These are phyloP conservation scores for Acanthochlamys bracteata DNA, from an alignment of 106 monocot species.

Conservation along the genomic window DNA sequence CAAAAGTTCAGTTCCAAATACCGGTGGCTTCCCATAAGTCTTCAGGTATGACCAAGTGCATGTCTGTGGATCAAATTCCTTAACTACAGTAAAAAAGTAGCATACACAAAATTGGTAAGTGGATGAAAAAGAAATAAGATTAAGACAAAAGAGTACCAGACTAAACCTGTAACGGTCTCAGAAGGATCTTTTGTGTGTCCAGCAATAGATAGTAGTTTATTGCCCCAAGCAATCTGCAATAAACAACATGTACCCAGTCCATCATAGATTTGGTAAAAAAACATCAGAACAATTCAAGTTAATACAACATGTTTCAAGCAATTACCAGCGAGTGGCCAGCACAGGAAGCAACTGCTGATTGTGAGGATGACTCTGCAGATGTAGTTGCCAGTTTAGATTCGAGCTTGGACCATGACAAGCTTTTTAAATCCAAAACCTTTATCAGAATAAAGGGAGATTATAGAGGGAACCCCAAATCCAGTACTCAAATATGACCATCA, in stretches of 20 bases:
- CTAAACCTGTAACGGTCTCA: conserved; percentile 71
- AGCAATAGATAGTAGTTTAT: conserved; percentile 79
- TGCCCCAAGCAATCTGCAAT: conserved; percentile 72
- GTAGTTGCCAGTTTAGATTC: conserved; percentile 41
- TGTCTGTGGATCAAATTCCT: conserved; percentile 86
- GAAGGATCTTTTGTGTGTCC: conserved; percentile 99
- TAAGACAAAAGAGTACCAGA: background rate
- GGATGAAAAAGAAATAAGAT: background rate
- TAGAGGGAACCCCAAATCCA: too few species aligned
- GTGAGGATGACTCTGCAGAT: conserved; percentile 22
- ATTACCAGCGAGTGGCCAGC: conserved; percentile 98
- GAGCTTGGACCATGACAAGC: conserved; percentile 83
- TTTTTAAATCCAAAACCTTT: conserved; percentile 94
- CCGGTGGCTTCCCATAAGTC: conserved; percentile 95
- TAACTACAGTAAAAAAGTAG: conserved; percentile 45
- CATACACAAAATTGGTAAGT: background rate
- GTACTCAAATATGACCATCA: too few species aligned
- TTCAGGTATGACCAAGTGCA: conserved; percentile 79
- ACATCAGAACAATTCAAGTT: background rate
- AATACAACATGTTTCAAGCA: background rate
- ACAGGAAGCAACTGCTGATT: conserved; percentile 38
- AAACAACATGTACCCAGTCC: background rate
- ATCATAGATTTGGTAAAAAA: background rate
- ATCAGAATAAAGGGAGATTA: conserved; percentile 4
- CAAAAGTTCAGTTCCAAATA: conserved; percentile 15